Evolutionary conservation across 2,329 filamentous ascomycete genomes (phyloP), one percentile per base, ranked within the genome.

Genomic region (Hymenoscyphus occultus): DNA sequence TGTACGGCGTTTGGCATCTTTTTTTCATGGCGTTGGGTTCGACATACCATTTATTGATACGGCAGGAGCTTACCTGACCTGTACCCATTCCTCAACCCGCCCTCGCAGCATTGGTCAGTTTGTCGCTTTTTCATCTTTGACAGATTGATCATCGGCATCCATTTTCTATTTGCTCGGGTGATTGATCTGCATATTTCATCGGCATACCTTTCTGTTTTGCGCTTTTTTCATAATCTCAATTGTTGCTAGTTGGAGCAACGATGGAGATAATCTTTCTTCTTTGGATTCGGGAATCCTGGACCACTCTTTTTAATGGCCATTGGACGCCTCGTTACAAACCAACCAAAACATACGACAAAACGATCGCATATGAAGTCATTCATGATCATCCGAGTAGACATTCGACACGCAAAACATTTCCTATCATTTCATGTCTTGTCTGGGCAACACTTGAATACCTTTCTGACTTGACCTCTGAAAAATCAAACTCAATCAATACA

Each of bases 241-340:
- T 59, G 39, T 69, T 65, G 66, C 66, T 60, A 59, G 63, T 67
- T 67, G 65, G 62, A 54, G 65, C 60, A 54, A 60, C 19, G 65
- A 62, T 65, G 59, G 63, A 64, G 62, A 62, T 61, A 63, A 57
- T 66, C 62, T 51, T 61, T 56, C 54, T 54, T 63, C 70, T 73
- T 70, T 73, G 73, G 72, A 72, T 73, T 74, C 72, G 69, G 71
- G 72, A 69, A 74, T 73, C 69, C 72, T 71, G 68, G 68, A 68
- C 70, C 68, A 69, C 69, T 69, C 67, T 72, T 67, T 72, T 73
- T 70, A 63, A 70, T 59, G 66, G 62, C 64, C 63, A 31, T 63
- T 40, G 57, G 28, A 45, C 22, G 63, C 62, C 56, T 59, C 61
- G 63, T 51, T 54, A 65, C 63, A 59, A 65, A 64, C 58, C 61